phyloP scores from a whole-genome alignment of 2,329 filamentous ascomycete species.

The Helotiales sp. region DNA sequence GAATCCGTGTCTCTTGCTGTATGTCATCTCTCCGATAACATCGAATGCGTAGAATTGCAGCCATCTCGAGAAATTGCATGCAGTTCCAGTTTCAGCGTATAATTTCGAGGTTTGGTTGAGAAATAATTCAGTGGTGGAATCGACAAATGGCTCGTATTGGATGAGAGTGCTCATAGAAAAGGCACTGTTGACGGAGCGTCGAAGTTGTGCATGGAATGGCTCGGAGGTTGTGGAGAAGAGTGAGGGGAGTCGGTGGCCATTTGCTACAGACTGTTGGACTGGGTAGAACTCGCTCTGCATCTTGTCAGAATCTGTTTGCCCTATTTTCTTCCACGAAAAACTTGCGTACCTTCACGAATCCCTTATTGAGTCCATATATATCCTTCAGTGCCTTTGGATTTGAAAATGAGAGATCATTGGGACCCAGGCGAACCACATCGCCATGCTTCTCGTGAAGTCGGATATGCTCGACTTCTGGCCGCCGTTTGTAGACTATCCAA shows the following conservation, averaged over 20 bases:
- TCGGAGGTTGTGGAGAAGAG: constrained; percentile 78
- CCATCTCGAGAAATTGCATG: constrained; percentile 70
- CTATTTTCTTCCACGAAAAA: background rate
- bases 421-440: constrained; percentile 72
- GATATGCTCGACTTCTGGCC: constrained; percentile 68
- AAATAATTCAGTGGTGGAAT: constrained; percentile 72
- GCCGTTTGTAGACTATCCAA: constrained; percentile 63
- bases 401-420: constrained; percentile 72
- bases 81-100: constrained; percentile 41
- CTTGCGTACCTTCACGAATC: constrained; percentile 66
- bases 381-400: constrained; percentile 71
- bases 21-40: constrained; percentile 76
- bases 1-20: constrained; percentile 74
- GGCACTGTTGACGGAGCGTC: constrained; percentile 72
- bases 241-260: constrained; percentile 67
- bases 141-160: constrained; percentile 78
- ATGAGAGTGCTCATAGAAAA: constrained; percentile 78
- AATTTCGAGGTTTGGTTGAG: constrained; percentile 60
- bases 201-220: constrained; percentile 71
- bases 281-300: constrained; percentile 75
- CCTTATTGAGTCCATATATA: constrained; percentile 83
- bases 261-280: constrained; percentile 71
- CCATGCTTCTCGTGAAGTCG: constrained; percentile 70
- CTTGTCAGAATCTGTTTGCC: background rate
- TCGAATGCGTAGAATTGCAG: constrained; percentile 82